Evolutionary conservation across 176 grass and related monocot species (phyloP), one percentile per base, ranked within the genome.

Genomic region (Avena sativa): DNA sequence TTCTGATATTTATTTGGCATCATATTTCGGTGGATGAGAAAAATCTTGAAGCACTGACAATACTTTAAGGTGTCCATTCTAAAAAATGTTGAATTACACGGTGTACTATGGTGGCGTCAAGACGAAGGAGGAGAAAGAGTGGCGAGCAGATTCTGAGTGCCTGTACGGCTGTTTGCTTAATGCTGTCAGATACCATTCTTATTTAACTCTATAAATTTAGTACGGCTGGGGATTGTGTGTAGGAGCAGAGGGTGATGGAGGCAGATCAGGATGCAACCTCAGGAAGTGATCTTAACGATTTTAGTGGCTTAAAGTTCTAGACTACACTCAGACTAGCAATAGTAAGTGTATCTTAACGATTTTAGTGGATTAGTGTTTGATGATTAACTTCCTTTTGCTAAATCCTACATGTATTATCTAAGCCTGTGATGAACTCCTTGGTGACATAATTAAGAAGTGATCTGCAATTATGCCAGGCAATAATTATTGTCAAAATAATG

Each of bases 181-280:
- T 50, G 1, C 34, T 85, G n/a, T 60, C 8, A 76, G 66, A 28
- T 80, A 63, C 30, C 36, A 14, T 66, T 43, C 38, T 69, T 4
- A 28, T 76, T 60, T 67, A 16, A 4, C 13, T 32, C 70, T 71
- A 32, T 70, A 60, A 56, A 89, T 19, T 66, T 43, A 53, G 50
- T 19, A 44, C 76, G 9, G 8, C 17, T 71, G 12, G 60, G 60
- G 21, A 12, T 87, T 76, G 12, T 64, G 46, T 28, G 30, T 59
- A 98, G 81, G 93, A 95, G 60, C 89, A 93, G 77, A 92, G 91
- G 86, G 91, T 95, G 68, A 87, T 93, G 58, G 93, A 98, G 84
- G 9, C 89, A 98, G 63, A 95, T 95, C 79, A 87, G 88, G 89
- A 88, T 93, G 86, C 84, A 73, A 81, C 95, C 89, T 85, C 83